These are phyloP conservation scores for Camellia oleifera DNA, from an alignment of 179 eudicot genomes.

Conservation along the genomic window DNA sequence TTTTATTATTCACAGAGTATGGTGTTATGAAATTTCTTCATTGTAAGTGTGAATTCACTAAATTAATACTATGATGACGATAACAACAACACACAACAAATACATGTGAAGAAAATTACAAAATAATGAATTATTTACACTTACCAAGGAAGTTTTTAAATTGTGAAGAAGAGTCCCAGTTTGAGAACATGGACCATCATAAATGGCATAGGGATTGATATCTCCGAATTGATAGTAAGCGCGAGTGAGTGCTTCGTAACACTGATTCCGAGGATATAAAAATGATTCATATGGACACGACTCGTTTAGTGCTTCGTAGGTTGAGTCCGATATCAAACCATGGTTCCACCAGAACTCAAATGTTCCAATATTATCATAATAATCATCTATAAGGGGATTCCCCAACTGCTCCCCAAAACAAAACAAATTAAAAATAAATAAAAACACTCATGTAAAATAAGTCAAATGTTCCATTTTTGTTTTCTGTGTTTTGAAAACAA, in stretches of 20 bases:
- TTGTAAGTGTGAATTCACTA: no score
- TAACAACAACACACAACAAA: no score
- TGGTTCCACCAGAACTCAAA: slow-evolving; percentile 69
- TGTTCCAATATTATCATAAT: slow-evolving; percentile 45
- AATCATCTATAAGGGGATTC: slow-evolving; percentile 23
- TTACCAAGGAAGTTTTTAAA: slow-evolving; percentile 31
- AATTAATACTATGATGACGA: neutral
- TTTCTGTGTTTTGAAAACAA: no score
- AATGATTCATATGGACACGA: slow-evolving; percentile 46
- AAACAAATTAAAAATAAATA: no score
- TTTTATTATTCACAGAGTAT: neutral
- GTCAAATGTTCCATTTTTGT: no score
- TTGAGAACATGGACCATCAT: slow-evolving; percentile 35
- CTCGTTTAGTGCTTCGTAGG: slow-evolving; percentile 31
- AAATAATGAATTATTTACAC: no score
- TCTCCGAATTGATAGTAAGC: slow-evolving; percentile 56
- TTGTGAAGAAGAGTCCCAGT: slow-evolving; percentile 17
- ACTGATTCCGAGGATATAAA: slow-evolving; percentile 36
- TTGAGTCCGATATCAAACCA: slow-evolving; percentile 48
- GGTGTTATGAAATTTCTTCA: neutral
- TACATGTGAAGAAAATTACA: no score
- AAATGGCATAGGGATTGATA: slow-evolving; percentile 56
- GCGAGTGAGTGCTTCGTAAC: slow-evolving; percentile 33
- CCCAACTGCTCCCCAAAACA: no score
- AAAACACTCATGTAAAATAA: no score